phyloP scores from a whole-genome alignment of 208 protist genomes.

The Hexamita inflata region DNA sequence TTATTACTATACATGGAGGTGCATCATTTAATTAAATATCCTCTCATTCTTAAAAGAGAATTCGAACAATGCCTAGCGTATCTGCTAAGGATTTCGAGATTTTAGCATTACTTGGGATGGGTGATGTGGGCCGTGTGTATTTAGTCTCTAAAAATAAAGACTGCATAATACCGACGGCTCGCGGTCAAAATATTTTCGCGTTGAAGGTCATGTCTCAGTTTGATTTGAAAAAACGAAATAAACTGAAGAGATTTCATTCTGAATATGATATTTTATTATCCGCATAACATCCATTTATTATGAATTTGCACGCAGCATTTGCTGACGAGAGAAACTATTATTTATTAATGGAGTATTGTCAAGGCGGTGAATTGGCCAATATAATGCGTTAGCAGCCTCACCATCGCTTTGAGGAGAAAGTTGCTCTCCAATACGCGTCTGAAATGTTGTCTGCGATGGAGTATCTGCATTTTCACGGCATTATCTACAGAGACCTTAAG shows the following conservation, averaged over 20 bases:
- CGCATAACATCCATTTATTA: slow-evolving; percentile 62
- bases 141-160: background rate
- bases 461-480: slow-evolving; percentile 50
- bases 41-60: too few relatives aligned
- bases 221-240: slow-evolving; percentile 27
- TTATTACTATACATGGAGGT: too few relatives aligned
- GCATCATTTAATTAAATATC: too few relatives aligned
- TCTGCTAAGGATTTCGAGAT: slow-evolving; percentile 4
- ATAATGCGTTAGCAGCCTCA: background rate
- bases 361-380: slow-evolving; percentile 20
- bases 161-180: background rate
- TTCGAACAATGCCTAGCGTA: too few relatives aligned
- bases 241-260: background rate
- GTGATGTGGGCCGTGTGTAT: slow-evolving; percentile 17
- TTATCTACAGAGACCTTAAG: slow-evolving; percentile 52
- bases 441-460: slow-evolving; percentile 48
- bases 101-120: background rate
- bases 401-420: slow-evolving; percentile 26
- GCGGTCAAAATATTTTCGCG: background rate
- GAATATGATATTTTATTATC: slow-evolving; percentile 16
- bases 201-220: background rate
- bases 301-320: slow-evolving; percentile 63
- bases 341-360: slow-evolving; percentile 57
- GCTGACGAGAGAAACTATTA: slow-evolving; percentile 63
- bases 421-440: slow-evolving; percentile 44